A percentile compares a stretch with the other conserved stretches of the same genome.
phyloP scores from a whole-genome alignment of 345 rosid species.

The Populus ilicifolia region DNA sequence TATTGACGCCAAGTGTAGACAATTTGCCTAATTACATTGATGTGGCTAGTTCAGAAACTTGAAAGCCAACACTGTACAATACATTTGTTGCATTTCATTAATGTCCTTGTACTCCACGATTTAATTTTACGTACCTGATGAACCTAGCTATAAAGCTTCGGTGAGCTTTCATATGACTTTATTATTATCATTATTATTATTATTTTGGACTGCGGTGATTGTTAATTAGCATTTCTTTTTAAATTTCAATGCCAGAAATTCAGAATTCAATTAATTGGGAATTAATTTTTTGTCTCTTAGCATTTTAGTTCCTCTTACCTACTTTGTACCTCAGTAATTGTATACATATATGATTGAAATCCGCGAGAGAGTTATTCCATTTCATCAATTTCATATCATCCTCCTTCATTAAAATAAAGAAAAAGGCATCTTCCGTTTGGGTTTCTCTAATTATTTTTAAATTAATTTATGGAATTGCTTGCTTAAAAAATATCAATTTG shows the following conservation, averaged over 20 bases:
- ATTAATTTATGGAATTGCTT: too few relatives aligned
- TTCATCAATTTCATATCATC: too few relatives aligned
- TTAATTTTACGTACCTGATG: neutral
- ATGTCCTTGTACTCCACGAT: neutral
- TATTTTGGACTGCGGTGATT: neutral
- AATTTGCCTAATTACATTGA: neutral
- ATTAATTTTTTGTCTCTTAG: too few relatives aligned
- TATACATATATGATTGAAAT: neutral
- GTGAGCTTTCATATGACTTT: too few relatives aligned
- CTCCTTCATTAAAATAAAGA: too few relatives aligned
- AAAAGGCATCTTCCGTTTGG: too few relatives aligned
- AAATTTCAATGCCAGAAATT: neutral
- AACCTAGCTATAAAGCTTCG: too few relatives aligned
- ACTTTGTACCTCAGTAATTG: neutral
- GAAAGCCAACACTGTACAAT: neutral
- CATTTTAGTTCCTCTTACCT: neutral
- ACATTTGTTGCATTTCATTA: neutral
- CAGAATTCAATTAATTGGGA: neutral
- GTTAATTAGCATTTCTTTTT: neutral
- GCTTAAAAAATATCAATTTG: too few relatives aligned
- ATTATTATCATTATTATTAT: too few relatives aligned
- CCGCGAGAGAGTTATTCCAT: too few relatives aligned
- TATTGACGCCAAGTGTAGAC: neutral
- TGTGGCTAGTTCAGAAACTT: neutral
- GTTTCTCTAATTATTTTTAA: too few relatives aligned